phyloP scores from a whole-genome alignment of 768 basidiomycete species.

The Coprinopsis marcescibilis region DNA sequence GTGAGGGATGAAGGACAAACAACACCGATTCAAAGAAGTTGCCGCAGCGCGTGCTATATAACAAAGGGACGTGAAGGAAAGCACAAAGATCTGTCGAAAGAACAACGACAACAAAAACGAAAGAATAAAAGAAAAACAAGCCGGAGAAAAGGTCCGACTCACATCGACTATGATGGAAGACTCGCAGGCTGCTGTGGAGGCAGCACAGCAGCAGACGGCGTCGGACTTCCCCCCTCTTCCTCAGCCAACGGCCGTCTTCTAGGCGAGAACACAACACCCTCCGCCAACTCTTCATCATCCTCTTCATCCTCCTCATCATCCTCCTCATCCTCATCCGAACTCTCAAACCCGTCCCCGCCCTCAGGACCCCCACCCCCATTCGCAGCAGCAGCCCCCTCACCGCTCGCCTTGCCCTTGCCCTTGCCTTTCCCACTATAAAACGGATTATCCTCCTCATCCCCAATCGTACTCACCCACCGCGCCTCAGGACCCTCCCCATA shows the following conservation, averaged over 20 bases:
- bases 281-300: slow-evolving; percentile 15
- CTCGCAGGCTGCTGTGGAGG: too few relatives aligned
- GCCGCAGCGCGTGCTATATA: too few relatives aligned
- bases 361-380: slow-evolving; percentile 2
- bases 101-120: background rate
- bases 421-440: slow-evolving; percentile 3
- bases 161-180: too few relatives aligned
- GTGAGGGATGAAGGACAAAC: too few relatives aligned
- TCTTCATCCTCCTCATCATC: slow-evolving; percentile 28
- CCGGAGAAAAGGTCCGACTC: too few relatives aligned
- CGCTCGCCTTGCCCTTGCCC: background rate
- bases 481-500: slow-evolving; percentile 4
- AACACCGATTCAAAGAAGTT: too few relatives aligned
- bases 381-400: background rate
- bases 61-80: too few relatives aligned
- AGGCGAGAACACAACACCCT: slow-evolving; percentile 27
- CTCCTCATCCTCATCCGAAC: slow-evolving; percentile 19
- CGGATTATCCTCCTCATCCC: slow-evolving; percentile 1
- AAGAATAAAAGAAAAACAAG: background rate
- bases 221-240: background rate
- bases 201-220: too few relatives aligned
- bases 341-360: slow-evolving; percentile 2
- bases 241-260: slow-evolving; percentile 14
- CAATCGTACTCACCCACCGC: slow-evolving; percentile 6
- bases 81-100: background rate